phyloP scores from a whole-genome alignment of 2,329 filamentous ascomycete genomes.

The Colletotrichum scovillei region DNA sequence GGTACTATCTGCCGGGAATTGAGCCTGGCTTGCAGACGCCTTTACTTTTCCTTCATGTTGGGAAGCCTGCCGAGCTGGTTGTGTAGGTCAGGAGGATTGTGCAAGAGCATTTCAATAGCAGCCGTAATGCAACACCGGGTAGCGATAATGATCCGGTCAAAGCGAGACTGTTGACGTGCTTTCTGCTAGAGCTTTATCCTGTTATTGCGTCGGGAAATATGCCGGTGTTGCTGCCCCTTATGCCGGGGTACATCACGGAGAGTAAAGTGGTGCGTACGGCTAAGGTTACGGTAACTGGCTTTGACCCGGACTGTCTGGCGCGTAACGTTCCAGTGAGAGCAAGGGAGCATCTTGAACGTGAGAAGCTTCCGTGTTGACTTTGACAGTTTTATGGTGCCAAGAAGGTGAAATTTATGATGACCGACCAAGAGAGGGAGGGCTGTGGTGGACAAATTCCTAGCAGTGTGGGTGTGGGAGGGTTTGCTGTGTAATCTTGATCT shows the following conservation, averaged over 20 bases:
- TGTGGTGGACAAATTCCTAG: conserved; percentile 13
- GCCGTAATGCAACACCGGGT: not conserved
- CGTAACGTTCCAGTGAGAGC: not conserved
- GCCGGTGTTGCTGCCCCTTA: conserved; percentile 2
- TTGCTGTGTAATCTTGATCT: not conserved
- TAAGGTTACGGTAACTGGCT: conserved; percentile 1
- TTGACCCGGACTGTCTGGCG: not conserved
- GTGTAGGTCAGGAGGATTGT: not conserved
- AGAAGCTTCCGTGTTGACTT: not conserved
- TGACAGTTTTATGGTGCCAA: conserved; percentile 2
- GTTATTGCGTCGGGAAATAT: not conserved
- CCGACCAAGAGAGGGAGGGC: not conserved
- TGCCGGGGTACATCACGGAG: not conserved
- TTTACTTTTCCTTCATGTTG: not conserved
- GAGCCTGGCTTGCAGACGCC: conserved; percentile 24
- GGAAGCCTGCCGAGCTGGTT: conserved; percentile 1
- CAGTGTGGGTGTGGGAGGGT: not conserved
- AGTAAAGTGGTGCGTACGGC: not conserved
- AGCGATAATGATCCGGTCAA: conserved; percentile 5
- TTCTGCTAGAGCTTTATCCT: not conserved
- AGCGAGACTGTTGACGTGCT: conserved; percentile 4
- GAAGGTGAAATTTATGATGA: conserved; percentile 5
- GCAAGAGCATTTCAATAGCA: conserved; percentile 8
- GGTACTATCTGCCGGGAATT: conserved; percentile 11
- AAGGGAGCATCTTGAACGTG: not conserved